Evolutionary conservation across 1,139 yeast species (phyloP).

Genomic region (Citeromyces hawaiiensis): DNA sequence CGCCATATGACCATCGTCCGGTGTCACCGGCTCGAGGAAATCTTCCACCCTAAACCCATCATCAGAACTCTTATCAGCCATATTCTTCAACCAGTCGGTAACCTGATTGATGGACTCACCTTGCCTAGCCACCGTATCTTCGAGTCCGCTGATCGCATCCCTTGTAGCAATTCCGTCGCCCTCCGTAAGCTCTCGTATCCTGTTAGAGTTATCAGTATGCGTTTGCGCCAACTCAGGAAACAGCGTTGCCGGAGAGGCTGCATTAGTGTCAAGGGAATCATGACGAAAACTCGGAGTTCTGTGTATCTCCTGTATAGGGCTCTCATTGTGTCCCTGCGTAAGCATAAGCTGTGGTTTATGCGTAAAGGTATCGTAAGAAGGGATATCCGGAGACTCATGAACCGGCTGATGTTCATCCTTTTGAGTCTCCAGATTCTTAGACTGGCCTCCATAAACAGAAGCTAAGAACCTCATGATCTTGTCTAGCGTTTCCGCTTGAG

Average conservation of each 20-base stretch:
- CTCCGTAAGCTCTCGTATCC: constrained; percentile 1
- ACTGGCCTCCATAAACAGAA: constrained; percentile 61
- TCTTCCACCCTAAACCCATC: constrained; percentile 19
- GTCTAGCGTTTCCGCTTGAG: constrained; percentile 80
- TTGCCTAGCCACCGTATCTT: constrained; percentile 31
- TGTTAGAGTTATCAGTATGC: background rate
- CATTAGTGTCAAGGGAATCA: background rate
- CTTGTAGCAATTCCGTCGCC: background rate
- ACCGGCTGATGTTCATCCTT: constrained; percentile 10
- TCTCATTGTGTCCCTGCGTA: background rate
- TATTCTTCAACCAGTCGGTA: constrained; percentile 41
- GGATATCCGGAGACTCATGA: background rate
- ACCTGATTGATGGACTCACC: constrained; percentile 45
- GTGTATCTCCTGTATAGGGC: constrained; percentile 4
- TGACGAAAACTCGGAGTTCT: constrained; percentile 3
- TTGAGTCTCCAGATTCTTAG: constrained; percentile 26
- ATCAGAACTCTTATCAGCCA: constrained; percentile 12
- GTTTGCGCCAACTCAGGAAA: constrained; percentile 11
- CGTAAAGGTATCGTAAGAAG: background rate
- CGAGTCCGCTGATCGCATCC: constrained; percentile 17
- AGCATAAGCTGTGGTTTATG: background rate
- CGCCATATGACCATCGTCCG: constrained; percentile 5
- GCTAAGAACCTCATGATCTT: constrained; percentile 81
- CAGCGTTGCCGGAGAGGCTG: constrained; percentile 12
- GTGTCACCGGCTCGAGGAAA: constrained; percentile 15